A percentile compares a stretch with the other conserved stretches of the same genome.
Evolutionary conservation across 2,329 filamentous ascomycete species (phyloP).

Genomic region (Corniculantispora saksenae): DNA sequence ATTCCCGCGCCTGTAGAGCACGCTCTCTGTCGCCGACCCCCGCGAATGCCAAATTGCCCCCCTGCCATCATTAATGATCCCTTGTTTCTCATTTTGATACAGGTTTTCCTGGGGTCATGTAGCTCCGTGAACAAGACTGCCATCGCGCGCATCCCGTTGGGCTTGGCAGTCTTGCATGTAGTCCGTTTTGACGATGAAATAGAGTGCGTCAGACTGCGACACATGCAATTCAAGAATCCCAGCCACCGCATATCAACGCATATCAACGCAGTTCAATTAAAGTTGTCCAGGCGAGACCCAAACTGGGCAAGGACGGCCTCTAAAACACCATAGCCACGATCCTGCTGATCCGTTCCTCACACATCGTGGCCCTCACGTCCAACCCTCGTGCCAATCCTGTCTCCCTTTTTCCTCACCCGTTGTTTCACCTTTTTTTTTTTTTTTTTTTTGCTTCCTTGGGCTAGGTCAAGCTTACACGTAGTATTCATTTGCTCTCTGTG

Average conservation of each 20-base stretch:
- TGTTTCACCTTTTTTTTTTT: conserved; percentile 13
- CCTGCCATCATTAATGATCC: too few relatives aligned
- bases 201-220: conserved; percentile 15
- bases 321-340: conserved; percentile 12
- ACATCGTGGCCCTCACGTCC: not conserved
- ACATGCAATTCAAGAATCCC: not conserved
- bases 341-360: not conserved
- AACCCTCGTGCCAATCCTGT: conserved; percentile 9
- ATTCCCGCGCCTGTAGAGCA: too few relatives aligned
- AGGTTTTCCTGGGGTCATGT: not conserved
- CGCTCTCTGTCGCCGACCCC: too few relatives aligned
- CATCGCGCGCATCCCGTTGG: conserved; percentile 6
- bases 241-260: conserved; percentile 14
- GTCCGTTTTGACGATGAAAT: conserved; percentile 13
- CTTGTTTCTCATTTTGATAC: not conserved
- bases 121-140: not conserved
- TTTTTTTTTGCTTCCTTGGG: too few relatives aligned
- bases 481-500: not conserved
- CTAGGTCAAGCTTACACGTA: not conserved
- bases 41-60: not conserved
- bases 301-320: conserved; percentile 1
- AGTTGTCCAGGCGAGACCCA: conserved; percentile 8
- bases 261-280: conserved; percentile 5
- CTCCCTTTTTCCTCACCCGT: not conserved
- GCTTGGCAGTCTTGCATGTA: not conserved